phyloP scores from a whole-genome alignment of 768 basidiomycete species.

The Leccinum aurantiacum region DNA sequence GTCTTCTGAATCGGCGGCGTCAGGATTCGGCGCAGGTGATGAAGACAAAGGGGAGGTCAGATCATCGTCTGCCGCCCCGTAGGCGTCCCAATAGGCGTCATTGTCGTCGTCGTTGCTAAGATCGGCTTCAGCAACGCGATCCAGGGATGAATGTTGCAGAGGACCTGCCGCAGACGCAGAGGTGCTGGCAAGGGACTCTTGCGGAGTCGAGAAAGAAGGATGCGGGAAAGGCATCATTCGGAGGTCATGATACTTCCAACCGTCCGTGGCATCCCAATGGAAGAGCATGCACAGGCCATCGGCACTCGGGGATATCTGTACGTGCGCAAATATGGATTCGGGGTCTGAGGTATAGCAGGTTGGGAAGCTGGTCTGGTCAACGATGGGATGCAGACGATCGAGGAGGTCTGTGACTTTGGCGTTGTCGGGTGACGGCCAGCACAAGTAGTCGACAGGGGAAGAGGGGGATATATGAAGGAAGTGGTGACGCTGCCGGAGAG shows the following conservation, averaged over 20 bases:
- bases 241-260: conserved; percentile 73
- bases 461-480: conserved; percentile 57
- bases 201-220: conserved; percentile 30
- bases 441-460: conserved; percentile 55
- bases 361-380: conserved; percentile 32
- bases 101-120: too few species aligned
- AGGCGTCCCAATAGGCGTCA: too few species aligned
- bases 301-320: conserved; percentile 39
- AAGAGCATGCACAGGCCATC: conserved; percentile 61
- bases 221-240: conserved; percentile 71
- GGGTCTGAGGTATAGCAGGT: conserved; percentile 46
- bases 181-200: conserved; percentile 27
- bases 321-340: conserved; percentile 59
- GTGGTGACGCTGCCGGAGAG: conserved; percentile 62
- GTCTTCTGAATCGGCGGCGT: too few species aligned
- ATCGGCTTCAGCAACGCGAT: conserved; percentile 13
- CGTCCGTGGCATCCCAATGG: conserved; percentile 54
- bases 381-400: conserved; percentile 33
- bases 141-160: not conserved
- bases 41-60: too few species aligned
- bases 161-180: conserved; percentile 16
- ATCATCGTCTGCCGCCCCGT: too few species aligned
- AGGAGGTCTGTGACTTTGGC: conserved; percentile 44
- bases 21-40: too few species aligned
- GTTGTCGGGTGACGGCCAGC: conserved; percentile 56